Evolutionary conservation across 2,329 filamentous ascomycete species (phyloP).

Genomic region (Cordyceps cateniannulata): DNA sequence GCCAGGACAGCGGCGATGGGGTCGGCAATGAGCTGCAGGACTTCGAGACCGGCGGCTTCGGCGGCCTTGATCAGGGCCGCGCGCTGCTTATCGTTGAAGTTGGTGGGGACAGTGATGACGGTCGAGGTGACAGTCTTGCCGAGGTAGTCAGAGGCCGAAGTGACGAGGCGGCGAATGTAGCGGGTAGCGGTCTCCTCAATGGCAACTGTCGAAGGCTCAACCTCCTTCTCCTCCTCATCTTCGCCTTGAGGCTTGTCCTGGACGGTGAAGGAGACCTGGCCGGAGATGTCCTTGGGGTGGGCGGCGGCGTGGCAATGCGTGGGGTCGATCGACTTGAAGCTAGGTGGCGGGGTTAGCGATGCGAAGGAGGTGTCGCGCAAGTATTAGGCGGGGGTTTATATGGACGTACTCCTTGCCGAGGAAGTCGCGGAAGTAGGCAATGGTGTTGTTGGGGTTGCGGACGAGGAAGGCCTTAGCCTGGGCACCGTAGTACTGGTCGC

Average conservation of each 20-base stretch:
- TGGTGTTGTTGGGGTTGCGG: slow-evolving; percentile 86
- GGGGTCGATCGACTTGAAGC: slow-evolving; percentile 93
- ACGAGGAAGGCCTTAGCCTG: slow-evolving; percentile 93
- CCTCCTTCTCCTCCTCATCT: slow-evolving; percentile 44
- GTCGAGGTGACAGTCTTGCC: slow-evolving; percentile 93
- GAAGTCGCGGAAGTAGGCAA: slow-evolving; percentile 94
- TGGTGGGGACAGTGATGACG: slow-evolving; percentile 88
- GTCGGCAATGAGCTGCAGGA: slow-evolving; percentile 89
- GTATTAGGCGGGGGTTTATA: background rate
- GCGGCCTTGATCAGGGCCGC: slow-evolving; percentile 72
- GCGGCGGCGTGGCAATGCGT: slow-evolving; percentile 90
- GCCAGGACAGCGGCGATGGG: slow-evolving; percentile 83
- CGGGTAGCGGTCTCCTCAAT: slow-evolving; percentile 79
- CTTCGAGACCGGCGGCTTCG: slow-evolving; percentile 73
- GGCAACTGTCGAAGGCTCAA: slow-evolving; percentile 54
- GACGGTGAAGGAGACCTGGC: slow-evolving; percentile 73
- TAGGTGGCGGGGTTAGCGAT: slow-evolving; percentile 23
- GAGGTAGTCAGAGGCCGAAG: slow-evolving; percentile 83
- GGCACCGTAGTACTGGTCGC: slow-evolving; percentile 92
- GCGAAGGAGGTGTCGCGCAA: background rate
- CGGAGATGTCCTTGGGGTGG: slow-evolving; percentile 71
- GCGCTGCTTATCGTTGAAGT: slow-evolving; percentile 84
- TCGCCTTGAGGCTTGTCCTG: slow-evolving; percentile 53
- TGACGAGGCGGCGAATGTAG: slow-evolving; percentile 73
- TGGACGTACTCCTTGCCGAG: slow-evolving; percentile 77